Base-by-base conservation (phyloP, 2,329 filamentous ascomycete species). In the Colletotrichum tropicicola region DNA sequence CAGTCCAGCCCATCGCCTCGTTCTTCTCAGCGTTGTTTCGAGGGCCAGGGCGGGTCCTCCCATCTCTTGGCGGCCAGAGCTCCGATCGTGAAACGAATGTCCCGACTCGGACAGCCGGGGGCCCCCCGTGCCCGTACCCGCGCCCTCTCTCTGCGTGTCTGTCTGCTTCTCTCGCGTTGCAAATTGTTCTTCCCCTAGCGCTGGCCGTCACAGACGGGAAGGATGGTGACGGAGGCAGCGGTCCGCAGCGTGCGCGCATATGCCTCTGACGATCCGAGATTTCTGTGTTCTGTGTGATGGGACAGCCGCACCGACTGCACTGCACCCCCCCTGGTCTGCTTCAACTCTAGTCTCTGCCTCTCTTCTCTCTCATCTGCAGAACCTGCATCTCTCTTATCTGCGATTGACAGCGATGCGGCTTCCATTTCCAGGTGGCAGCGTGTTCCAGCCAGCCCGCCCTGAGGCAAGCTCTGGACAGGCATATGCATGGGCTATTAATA, bases 31-130 rank as follows among this genome's bases (percentile, higher is more conserved):
- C 2, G 32, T 43, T 54, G 61, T 65, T 65, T 65, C 61, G 57
- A 65, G 49, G 57, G 44, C 61, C 49, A 56, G 56, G 61, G 61
- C 61, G 61, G 57, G 61, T 51, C 61, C 49, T 61, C 43, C 57
- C 61, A 65, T 65, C 48, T 60, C 61, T 61, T 61, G 61, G 61
- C 61, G 61, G 57, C 57, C 61, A 61, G 61, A 61, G 61, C 61
- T 55, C 57, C 51, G 61, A 61, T 65, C 43, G 21, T 65, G 61
- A 65, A 65, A 65, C 61, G 44, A 65, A 61, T 55, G 57, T 49
- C 49, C 61, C 61, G 61, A 61, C 61, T 65, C 57, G 49, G 23
- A 45, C 57, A n/a, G 35, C 57, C 57, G 28, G 57, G 21, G 43
- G 35, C 8, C 35, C 44, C 49, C 49, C 49, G 49, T 45, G 41